A percentile compares a stretch with the other conserved stretches of the same genome.
These are phyloP conservation scores for Populus hybrid DNA, from an alignment of 441 rosid genomes.

Conservation along the genomic window DNA sequence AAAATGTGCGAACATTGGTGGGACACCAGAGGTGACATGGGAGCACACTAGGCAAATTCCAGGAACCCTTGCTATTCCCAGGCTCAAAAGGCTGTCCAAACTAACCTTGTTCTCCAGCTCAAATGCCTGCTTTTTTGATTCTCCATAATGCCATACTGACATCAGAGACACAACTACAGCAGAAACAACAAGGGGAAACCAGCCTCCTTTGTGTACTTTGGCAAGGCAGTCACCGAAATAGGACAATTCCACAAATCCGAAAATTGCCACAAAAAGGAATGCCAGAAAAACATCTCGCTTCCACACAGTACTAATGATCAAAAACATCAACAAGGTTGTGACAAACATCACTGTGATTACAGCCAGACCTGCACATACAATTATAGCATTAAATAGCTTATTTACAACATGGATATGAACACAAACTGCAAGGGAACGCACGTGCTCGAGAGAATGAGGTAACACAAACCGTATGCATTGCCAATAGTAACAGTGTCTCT, in stretches of 20 bases:
- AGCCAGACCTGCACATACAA: constrained; percentile 23
- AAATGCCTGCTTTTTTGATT: constrained; percentile 11
- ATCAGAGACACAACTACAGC: constrained; percentile 15
- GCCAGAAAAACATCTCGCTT: constrained; percentile 15
- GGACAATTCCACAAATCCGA: constrained; percentile 22
- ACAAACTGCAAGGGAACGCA: background rate
- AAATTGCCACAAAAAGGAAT: constrained; percentile 15
- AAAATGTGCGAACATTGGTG: constrained; percentile 33
- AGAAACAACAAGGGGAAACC: constrained; percentile 27
- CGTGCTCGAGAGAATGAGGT: background rate
- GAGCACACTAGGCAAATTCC: constrained; percentile 31
- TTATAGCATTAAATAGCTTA: background rate
- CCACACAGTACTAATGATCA: constrained; percentile 25
- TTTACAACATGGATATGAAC: background rate
- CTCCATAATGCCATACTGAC: constrained; percentile 30
- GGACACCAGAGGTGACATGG: constrained; percentile 22
- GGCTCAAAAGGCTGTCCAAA: constrained; percentile 15
- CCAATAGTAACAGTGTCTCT: constrained; percentile 21
- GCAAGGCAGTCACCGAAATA: constrained; percentile 24
- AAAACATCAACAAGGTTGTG: constrained; percentile 30
- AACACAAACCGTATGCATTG: constrained; percentile 25
- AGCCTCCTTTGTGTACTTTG: constrained; percentile 29
- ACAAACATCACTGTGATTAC: constrained; percentile 31
- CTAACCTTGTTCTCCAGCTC: constrained; percentile 26
- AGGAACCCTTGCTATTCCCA: constrained; percentile 22